These are phyloP conservation scores for Tricholoma sp. DNA, from an alignment of 768 basidiomycete genomes.

Conservation along the genomic window DNA sequence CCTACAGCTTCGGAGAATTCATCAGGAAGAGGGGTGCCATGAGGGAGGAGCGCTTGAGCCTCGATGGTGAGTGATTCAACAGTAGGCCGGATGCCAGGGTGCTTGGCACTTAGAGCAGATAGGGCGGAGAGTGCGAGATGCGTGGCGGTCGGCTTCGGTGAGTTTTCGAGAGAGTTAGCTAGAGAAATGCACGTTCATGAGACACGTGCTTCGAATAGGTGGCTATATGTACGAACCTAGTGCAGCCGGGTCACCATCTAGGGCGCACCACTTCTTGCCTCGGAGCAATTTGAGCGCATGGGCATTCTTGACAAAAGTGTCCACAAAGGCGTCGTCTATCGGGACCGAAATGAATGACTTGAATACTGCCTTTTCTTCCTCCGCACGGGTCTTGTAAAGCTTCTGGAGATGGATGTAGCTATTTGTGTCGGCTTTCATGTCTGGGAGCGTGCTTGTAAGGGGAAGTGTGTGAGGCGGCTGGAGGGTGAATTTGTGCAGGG, in stretches of 20 bases:
- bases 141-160: constrained; percentile 55
- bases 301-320: constrained; percentile 75
- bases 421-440: constrained; percentile 91
- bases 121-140: constrained; percentile 75
- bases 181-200: constrained; percentile 2
- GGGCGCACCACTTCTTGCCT: constrained; percentile 56
- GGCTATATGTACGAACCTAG: constrained; percentile 37
- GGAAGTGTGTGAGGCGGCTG: constrained; percentile 64
- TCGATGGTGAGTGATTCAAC: constrained; percentile 48
- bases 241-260: constrained; percentile 44
- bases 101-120: constrained; percentile 24
- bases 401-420: constrained; percentile 82
- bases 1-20: constrained; percentile 58
- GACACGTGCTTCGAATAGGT: background rate
- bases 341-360: constrained; percentile 41
- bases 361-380: constrained; percentile 59
- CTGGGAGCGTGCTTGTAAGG: constrained; percentile 81
- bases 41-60: constrained; percentile 46
- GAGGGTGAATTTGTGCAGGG: constrained; percentile 63
- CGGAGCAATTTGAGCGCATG: constrained; percentile 66
- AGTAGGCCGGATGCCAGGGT: constrained; percentile 32
- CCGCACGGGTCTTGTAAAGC: constrained; percentile 76
- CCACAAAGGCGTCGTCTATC: constrained; percentile 50
- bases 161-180: constrained; percentile 37
- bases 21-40: constrained; percentile 45